A percentile compares a stretch with the other conserved stretches of the same genome.
Evolutionary conservation across 2,329 filamentous ascomycete species (phyloP).

Genomic region (Aspergillus neoniger): DNA sequence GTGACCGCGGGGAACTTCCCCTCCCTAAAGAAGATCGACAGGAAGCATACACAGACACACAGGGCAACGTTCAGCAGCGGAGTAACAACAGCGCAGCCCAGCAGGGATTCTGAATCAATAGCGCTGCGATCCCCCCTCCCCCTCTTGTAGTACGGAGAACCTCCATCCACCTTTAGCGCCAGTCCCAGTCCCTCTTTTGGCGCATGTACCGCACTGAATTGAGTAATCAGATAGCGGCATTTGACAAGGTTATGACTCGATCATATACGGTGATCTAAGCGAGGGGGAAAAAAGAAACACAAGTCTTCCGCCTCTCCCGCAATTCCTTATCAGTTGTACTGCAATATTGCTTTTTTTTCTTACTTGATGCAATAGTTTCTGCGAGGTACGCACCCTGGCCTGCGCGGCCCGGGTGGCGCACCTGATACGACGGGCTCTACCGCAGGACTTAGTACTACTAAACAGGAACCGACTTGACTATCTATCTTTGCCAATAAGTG

Average conservation of each 20-base stretch:
- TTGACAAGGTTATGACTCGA: not conserved
- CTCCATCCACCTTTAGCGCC: not conserved
- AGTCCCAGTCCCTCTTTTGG: not conserved
- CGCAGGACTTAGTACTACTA: no score
- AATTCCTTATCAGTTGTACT: not conserved
- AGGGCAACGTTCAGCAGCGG: not conserved
- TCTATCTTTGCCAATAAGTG: no score
- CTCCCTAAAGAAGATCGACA: not conserved
- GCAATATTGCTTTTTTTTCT: not conserved
- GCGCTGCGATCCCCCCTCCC: not conserved
- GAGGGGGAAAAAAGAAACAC: not conserved
- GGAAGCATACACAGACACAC: not conserved
- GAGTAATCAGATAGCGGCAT: conserved; percentile 5
- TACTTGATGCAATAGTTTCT: not conserved
- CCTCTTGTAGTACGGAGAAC: not conserved
- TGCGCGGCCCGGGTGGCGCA: not conserved
- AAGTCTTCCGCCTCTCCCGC: not conserved
- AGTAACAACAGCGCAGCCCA: not conserved
- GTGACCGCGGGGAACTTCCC: not conserved
- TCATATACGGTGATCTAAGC: conserved; percentile 6
- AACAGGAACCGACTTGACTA: no score
- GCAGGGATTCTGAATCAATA: not conserved
- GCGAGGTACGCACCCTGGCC: not conserved
- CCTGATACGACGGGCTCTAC: conserved; percentile 4
- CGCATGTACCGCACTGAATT: not conserved